Conservation (phyloP, 2,329 filamentous ascomycete species). For the Hymenoscyphus fructigenus region DNA sequence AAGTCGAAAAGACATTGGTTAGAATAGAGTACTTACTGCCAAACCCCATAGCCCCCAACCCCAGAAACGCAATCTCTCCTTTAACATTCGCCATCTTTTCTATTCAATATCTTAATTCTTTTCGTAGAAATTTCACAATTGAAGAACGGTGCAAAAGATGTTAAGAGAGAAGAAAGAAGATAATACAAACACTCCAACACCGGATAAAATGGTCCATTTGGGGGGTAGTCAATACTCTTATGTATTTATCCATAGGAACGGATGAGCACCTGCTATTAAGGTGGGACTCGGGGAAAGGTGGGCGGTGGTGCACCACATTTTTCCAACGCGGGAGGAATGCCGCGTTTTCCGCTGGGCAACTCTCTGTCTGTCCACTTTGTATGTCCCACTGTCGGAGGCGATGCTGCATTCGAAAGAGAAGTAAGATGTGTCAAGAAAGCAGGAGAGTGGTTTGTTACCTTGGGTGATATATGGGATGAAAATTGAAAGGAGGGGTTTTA, state of each 20-base stretch:
- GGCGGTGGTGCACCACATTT: background rate
- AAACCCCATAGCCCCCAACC: slow-evolving; percentile 13
- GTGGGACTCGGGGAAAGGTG: slow-evolving; percentile 2
- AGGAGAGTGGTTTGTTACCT: background rate
- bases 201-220: background rate
- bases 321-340: background rate
- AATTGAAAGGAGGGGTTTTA: background rate
- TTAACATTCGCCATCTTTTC: background rate
- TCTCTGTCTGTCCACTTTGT: background rate
- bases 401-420: background rate
- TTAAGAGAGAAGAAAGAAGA: background rate
- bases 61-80: slow-evolving; percentile 13
- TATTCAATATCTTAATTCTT: background rate
- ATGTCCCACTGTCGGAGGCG: background rate
- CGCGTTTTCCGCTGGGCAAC: background rate
- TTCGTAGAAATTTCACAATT: background rate
- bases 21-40: slow-evolving; percentile 7
- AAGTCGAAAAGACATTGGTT: background rate
- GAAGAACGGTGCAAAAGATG: background rate
- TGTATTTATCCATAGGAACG: background rate
- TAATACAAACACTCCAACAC: background rate
- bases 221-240: background rate
- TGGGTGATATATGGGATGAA: background rate
- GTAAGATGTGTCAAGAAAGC: too few relatives aligned
- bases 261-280: background rate